phyloP scores from a whole-genome alignment of 2,329 filamentous ascomycete species.

The Capronia epimyces region DNA sequence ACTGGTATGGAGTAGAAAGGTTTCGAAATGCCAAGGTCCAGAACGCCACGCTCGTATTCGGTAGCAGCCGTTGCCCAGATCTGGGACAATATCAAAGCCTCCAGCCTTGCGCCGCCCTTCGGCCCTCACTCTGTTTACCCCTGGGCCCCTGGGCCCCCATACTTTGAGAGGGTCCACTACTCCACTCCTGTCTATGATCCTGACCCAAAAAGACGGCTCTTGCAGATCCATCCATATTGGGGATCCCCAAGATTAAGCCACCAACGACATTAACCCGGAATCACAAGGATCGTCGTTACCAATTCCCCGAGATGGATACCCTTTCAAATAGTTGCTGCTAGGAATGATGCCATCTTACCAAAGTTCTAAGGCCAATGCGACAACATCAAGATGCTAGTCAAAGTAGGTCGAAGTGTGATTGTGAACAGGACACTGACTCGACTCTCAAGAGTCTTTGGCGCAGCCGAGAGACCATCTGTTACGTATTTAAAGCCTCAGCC shows the following conservation, averaged over 20 bases:
- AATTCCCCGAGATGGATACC: slow-evolving; percentile 3
- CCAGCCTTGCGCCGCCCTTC: too few species aligned
- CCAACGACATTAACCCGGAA: background rate
- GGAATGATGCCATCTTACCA: background rate
- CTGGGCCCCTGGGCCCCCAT: background rate
- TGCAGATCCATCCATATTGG: slow-evolving; percentile 11
- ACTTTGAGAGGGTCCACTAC: background rate
- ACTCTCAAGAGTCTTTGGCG: background rate
- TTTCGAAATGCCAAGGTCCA: too few species aligned
- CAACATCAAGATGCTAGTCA: slow-evolving; percentile 1
- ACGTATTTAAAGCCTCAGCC: background rate
- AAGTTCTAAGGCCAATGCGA: background rate
- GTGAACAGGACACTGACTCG: background rate
- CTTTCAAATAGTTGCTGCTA: background rate
- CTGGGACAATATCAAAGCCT: too few species aligned
- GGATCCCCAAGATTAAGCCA: slow-evolving; percentile 10
- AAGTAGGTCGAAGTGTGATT: background rate
- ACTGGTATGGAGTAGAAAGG: background rate
- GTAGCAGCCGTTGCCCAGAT: too few species aligned
- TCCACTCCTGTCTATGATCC: slow-evolving; percentile 2
- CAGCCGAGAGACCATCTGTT: background rate
- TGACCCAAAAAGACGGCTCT: background rate
- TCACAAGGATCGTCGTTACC: slow-evolving; percentile 9
- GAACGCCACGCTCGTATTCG: too few species aligned
- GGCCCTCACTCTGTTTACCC: background rate